Percentiles rank a stretch among this genome's conserved stretches.
Evolutionary conservation across 2,329 filamentous ascomycete genomes (phyloP).

Genomic region (Arthrobotrys megalospora): DNA sequence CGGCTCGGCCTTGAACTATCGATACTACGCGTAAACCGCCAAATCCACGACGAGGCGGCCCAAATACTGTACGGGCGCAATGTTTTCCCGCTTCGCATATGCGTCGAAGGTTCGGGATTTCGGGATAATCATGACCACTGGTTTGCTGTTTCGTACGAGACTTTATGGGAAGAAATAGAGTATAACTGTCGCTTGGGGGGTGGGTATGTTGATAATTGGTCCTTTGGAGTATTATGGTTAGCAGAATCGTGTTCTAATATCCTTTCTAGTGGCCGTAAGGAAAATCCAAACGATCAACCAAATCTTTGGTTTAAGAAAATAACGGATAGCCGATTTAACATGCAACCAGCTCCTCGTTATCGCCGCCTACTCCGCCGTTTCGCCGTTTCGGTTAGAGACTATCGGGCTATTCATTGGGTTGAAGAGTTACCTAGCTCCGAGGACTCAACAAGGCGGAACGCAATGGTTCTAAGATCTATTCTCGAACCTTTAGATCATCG

Average conservation of each 20-base stretch:
- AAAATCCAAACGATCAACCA: too few species aligned
- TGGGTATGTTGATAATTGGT: background rate
- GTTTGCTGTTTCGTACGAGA: background rate
- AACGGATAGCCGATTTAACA: background rate
- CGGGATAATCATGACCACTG: background rate
- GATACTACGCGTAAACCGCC: slow-evolving; percentile 5
- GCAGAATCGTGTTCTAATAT: too few species aligned
- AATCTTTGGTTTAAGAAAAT: background rate
- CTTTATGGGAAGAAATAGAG: background rate
- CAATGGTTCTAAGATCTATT: background rate
- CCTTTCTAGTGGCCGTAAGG: too few species aligned
- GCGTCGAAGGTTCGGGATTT: slow-evolving; percentile 5
- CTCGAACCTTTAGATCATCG: background rate
- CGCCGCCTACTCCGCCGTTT: background rate
- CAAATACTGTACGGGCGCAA: slow-evolving; percentile 3
- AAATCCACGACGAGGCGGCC: slow-evolving; percentile 26
- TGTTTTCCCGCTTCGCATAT: background rate
- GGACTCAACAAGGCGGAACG: background rate
- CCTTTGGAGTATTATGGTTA: background rate
- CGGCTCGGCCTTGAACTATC: background rate
- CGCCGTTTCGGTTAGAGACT: background rate
- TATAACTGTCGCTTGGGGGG: background rate
- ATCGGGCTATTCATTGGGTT: background rate
- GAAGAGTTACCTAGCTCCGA: background rate
- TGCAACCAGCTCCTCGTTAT: background rate